Conservation (phyloP, 202 grass and related monocot genomes). For the Setaria italica region DNA sequence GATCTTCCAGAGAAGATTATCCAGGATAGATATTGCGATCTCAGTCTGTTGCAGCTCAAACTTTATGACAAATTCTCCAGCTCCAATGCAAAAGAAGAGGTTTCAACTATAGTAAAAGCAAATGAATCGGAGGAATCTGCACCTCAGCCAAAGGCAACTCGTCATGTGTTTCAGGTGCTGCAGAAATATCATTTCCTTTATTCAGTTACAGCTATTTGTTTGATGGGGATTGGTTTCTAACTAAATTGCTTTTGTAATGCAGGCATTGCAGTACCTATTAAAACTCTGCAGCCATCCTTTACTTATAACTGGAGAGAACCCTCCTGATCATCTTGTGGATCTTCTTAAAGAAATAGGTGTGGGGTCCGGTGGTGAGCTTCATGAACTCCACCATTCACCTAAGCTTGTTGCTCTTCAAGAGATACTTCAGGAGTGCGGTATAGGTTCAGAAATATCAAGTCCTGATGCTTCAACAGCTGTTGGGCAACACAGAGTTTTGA, state of each 20-base stretch:
- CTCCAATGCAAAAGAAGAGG: conserved; percentile 86
- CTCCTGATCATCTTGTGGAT: conserved; percentile 64
- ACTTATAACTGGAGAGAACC: conserved; percentile 79
- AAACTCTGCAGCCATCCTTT: conserved; percentile 97
- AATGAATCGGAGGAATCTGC: conserved; percentile 63
- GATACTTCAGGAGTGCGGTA: conserved; percentile 96
- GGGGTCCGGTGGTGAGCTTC: conserved; percentile 73
- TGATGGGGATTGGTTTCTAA: conserved; percentile 8
- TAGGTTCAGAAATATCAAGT: conserved; percentile 87
- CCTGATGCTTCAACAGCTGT: conserved; percentile 66
- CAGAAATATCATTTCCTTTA: conserved; percentile 31
- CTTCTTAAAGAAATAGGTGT: conserved; percentile 67
- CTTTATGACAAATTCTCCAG: conserved; percentile 94
- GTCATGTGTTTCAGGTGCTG: conserved; percentile 94
- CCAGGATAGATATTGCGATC: conserved; percentile 96
- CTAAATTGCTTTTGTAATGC: conserved; percentile 53
- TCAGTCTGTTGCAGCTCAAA: conserved; percentile 87
- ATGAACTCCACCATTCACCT: conserved; percentile 88
- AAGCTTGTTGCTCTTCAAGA: conserved; percentile 99
- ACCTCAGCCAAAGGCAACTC: conserved; percentile 77
- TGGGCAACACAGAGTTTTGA: conserved; percentile 93
- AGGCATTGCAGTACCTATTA: conserved; percentile 89
- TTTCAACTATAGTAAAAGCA: conserved; percentile 81
- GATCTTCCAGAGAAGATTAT: conserved; percentile 99
- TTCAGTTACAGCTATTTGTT: conserved; percentile 25